phyloP scores from a whole-genome alignment of 192 early-diverging fungal genomes.

The Coemansia sp. region DNA sequence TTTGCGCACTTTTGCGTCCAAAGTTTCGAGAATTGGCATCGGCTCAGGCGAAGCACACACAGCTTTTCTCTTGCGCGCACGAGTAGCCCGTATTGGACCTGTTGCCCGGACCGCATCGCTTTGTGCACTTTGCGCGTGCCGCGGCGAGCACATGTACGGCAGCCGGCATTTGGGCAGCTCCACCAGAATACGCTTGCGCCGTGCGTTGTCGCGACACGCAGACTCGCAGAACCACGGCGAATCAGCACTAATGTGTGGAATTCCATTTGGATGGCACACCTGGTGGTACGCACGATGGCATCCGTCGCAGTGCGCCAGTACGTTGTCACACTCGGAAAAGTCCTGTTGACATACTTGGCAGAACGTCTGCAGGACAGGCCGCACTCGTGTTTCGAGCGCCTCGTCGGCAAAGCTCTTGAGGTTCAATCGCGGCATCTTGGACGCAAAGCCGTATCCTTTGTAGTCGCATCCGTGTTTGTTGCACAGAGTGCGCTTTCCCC shows the following conservation, averaged over 20 bases:
- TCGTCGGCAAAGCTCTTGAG: conserved; percentile 75
- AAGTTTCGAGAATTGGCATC: conserved; percentile 1
- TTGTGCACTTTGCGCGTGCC: conserved; percentile 15
- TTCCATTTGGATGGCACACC: conserved; percentile 58
- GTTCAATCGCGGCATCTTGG: conserved; percentile 82
- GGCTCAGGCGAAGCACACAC: conserved; percentile 20
- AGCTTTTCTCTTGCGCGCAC: conserved; percentile 39
- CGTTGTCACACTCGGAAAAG: conserved; percentile 61
- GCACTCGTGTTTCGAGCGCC: conserved; percentile 71
- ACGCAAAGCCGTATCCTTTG: conserved; percentile 91
- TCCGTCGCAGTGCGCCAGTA: conserved; percentile 78
- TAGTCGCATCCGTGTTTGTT: conserved; percentile 97
- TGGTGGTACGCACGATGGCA: conserved; percentile 83
- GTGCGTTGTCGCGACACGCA: conserved; percentile 44
- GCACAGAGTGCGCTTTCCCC: conserved; percentile 93
- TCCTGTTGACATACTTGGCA: conserved; percentile 75
- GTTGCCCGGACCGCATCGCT: neutral
- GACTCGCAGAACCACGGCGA: conserved; percentile 46
- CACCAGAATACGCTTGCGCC: conserved; percentile 45
- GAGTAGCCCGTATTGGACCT: conserved; percentile 7
- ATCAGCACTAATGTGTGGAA: conserved; percentile 10
- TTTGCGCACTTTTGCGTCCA: conserved; percentile 40
- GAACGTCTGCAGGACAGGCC: conserved; percentile 87
- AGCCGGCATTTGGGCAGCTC: conserved; percentile 53
- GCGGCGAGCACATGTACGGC: conserved; percentile 54